phyloP scores from a whole-genome alignment of 2,329 filamentous ascomycete species.

The Colletotrichum euphorbiae region DNA sequence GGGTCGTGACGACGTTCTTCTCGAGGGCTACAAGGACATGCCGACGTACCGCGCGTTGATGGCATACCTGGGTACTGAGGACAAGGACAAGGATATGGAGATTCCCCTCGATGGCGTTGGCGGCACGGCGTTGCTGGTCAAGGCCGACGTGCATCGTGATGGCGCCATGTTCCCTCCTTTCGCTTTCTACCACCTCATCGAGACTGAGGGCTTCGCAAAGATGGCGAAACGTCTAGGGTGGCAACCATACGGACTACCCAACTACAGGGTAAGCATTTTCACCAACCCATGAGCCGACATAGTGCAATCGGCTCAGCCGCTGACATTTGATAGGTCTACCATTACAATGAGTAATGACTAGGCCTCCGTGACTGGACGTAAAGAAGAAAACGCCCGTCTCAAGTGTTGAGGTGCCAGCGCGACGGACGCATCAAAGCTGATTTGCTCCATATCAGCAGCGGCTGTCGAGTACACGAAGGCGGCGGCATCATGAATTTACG shows the following conservation, averaged over 20 bases:
- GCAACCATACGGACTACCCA: slow-evolving; percentile 87
- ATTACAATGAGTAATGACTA: slow-evolving; percentile 81
- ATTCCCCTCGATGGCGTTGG: slow-evolving; percentile 92
- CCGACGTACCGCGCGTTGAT: slow-evolving; percentile 92
- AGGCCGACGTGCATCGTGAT: slow-evolving; percentile 95
- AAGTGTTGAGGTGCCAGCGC: neutral
- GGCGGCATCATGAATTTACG: slow-evolving; percentile 35
- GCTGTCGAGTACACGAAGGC: neutral
- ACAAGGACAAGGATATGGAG: slow-evolving; percentile 68
- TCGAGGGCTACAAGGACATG: slow-evolving; percentile 95
- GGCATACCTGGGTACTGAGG: slow-evolving; percentile 78
- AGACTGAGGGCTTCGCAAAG: slow-evolving; percentile 97
- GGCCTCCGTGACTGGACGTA: slow-evolving; percentile 4
- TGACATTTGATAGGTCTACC: slow-evolving; percentile 74
- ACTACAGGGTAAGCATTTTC: slow-evolving; percentile 83
- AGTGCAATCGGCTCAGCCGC: neutral
- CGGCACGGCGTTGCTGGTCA: slow-evolving; percentile 91
- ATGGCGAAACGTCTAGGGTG: slow-evolving; percentile 94
- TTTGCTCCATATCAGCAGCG: neutral
- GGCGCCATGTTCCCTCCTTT: slow-evolving; percentile 99
- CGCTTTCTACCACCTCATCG: slow-evolving; percentile 94
- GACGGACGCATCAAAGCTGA: neutral
- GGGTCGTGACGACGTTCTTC: slow-evolving; percentile 89
- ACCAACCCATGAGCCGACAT: neutral
- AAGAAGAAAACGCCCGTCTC: slow-evolving; percentile 10